Evolutionary conservation across 2,329 filamentous ascomycete species (phyloP).

Genomic region (Pseudogymnoascus sp.): DNA sequence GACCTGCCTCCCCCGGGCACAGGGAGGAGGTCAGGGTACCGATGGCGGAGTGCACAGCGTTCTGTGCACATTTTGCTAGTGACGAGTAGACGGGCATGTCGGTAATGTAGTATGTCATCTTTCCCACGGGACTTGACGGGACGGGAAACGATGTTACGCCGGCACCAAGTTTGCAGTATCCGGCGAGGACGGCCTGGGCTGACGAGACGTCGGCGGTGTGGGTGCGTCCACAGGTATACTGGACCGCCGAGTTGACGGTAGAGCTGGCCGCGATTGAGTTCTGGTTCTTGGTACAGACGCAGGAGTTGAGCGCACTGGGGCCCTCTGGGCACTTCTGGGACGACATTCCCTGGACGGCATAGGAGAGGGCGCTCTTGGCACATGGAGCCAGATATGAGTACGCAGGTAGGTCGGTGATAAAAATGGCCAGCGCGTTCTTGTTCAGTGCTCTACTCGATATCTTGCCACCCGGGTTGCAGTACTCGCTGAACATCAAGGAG

Average conservation of each 20-base stretch:
- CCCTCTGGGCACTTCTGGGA: conserved; percentile 33
- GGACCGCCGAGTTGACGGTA: conserved; percentile 37
- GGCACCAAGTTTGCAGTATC: conserved; percentile 44
- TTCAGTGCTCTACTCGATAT: conserved; percentile 26
- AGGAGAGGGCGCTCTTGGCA: conserved; percentile 33
- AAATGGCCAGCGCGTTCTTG: conserved; percentile 35
- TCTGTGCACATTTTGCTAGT: conserved; percentile 39
- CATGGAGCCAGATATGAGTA: conserved; percentile 38
- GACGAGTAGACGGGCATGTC: conserved; percentile 40
- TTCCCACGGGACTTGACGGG: conserved; percentile 41
- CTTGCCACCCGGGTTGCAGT: conserved; percentile 39
- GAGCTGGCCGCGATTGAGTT: conserved; percentile 39
- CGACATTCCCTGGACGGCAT: conserved; percentile 30
- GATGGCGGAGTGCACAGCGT: conserved; percentile 37
- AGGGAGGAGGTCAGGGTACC: conserved; percentile 32
- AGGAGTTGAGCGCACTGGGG: conserved; percentile 39
- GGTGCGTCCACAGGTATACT: conserved; percentile 37
- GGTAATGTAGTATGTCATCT: conserved; percentile 50
- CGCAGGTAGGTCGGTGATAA: conserved; percentile 43
- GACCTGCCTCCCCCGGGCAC: conserved; percentile 41
- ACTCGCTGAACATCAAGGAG: conserved; percentile 37
- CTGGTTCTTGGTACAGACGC: conserved; percentile 44
- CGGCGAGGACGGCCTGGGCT: conserved; percentile 42
- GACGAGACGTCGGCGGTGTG: conserved; percentile 41
- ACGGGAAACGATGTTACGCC: conserved; percentile 43